A percentile compares a stretch with the other conserved stretches of the same genome.
These are phyloP conservation scores for Gaertneriomyces sp. DNA, from an alignment of 192 early-diverging fungal genomes.

Conservation along the genomic window DNA sequence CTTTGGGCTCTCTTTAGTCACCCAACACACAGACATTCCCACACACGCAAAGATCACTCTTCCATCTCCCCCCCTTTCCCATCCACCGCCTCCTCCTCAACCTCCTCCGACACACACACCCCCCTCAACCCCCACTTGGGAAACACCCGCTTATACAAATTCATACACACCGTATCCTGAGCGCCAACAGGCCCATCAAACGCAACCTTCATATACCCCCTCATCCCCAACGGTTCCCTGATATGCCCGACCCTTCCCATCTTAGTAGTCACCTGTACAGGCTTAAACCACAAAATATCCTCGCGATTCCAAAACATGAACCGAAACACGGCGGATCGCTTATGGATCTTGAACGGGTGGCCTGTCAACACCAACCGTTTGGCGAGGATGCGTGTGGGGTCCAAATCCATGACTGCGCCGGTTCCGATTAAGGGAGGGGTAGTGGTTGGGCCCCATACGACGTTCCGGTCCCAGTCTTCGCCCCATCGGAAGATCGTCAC, in stretches of 20 bases:
- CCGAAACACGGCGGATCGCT: conserved; percentile 70
- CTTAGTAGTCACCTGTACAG: conserved; percentile 90
- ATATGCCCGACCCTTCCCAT: conserved; percentile 89
- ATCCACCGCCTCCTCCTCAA: conserved; percentile 3
- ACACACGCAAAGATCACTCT: no score
- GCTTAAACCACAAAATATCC: conserved; percentile 91
- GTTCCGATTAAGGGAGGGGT: conserved; percentile 71
- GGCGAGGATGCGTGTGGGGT: conserved; percentile 83
- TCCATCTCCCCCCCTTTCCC: neutral
- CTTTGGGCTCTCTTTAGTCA: no score
- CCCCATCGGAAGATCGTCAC: conserved; percentile 72
- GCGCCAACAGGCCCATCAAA: conserved; percentile 87
- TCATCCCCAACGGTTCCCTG: conserved; percentile 87
- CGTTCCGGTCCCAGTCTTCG: neutral
- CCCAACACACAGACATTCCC: no score
- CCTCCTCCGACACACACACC: conserved; percentile 18
- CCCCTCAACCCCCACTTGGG: conserved; percentile 88
- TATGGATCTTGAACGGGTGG: conserved; percentile 92
- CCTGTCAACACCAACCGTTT: conserved; percentile 94
- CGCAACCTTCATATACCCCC: conserved; percentile 94
- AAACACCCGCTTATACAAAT: conserved; percentile 92
- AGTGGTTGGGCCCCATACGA: neutral
- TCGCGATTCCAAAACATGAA: conserved; percentile 9
- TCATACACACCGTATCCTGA: conserved; percentile 95
- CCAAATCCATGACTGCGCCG: conserved; percentile 68